A percentile compares a stretch with the other conserved stretches of the same genome.
Conservation (phyloP, 495 filamentous ascomycete species). For the Chaetomium cochliodes region DNA sequence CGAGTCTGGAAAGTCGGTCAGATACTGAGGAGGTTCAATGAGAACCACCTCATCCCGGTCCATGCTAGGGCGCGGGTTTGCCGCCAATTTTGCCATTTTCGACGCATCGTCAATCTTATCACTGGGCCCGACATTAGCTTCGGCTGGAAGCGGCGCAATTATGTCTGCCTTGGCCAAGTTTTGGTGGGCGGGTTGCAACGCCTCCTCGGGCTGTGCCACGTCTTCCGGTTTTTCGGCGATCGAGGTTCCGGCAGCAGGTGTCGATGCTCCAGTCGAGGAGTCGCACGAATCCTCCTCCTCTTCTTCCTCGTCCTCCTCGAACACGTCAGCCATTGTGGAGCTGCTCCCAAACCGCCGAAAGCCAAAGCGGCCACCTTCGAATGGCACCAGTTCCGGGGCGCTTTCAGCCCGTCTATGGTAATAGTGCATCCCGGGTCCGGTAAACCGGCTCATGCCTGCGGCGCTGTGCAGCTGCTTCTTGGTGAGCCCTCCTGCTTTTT, state of each 20-base stretch:
- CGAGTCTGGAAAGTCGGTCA: neutral
- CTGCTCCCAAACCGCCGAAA: conserved; percentile 60
- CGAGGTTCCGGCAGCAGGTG: conserved; percentile 28
- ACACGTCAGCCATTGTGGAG: conserved; percentile 81
- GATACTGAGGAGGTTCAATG: neutral
- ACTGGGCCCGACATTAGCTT: neutral
- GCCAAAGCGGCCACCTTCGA: conserved; percentile 65
- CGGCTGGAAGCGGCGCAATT: neutral
- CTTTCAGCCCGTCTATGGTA: conserved; percentile 90
- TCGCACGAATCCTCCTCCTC: conserved; percentile 36
- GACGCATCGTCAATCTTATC: neutral
- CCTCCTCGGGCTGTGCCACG: conserved; percentile 1
- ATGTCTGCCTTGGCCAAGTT: neutral
- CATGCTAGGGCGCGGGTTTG: neutral
- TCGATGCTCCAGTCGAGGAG: conserved; percentile 33
- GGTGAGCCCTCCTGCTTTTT: conserved; percentile 57
- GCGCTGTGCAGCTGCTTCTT: conserved; percentile 88
- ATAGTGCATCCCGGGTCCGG: conserved; percentile 81
- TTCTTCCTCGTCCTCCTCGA: conserved; percentile 94
- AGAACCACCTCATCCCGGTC: neutral
- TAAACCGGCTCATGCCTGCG: conserved; percentile 69
- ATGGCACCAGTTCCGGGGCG: conserved; percentile 82
- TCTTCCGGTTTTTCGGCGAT: conserved; percentile 21
- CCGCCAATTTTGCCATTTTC: neutral
- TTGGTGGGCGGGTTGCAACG: neutral